phyloP scores from a whole-genome alignment of 2,329 filamentous ascomycete species.

The Calonectria pseudoreteaudii region DNA sequence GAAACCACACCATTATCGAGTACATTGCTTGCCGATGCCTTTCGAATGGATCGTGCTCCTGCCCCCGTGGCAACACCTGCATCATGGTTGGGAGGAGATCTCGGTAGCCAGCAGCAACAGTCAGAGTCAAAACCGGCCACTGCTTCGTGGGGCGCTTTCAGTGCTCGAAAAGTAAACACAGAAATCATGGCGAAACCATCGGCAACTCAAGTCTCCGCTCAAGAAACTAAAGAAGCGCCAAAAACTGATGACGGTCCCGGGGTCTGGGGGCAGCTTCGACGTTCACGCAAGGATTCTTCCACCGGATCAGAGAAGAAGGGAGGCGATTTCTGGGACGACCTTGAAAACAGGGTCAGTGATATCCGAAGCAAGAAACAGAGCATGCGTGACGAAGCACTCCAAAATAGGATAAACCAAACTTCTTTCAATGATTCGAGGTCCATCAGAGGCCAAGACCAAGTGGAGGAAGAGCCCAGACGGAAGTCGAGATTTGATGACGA shows the following conservation, averaged over 20 bases:
- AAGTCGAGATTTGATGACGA: constrained; percentile 48
- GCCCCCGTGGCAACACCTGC: constrained; percentile 40
- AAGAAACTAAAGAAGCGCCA: neutral
- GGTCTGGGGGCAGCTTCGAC: constrained; percentile 43
- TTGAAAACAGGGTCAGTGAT: constrained; percentile 38
- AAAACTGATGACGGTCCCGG: constrained; percentile 4
- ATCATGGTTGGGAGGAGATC: constrained; percentile 38
- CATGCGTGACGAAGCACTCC: neutral
- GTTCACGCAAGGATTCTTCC: constrained; percentile 21
- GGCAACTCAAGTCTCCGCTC: neutral
- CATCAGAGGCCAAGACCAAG: constrained; percentile 11
- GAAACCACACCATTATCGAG: constrained; percentile 37
- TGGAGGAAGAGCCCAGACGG: constrained; percentile 37
- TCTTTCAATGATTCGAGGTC: neutral
- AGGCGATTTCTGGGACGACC: constrained; percentile 38
- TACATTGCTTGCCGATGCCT: constrained; percentile 48
- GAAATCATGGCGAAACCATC: constrained; percentile 25
- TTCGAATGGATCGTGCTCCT: constrained; percentile 45
- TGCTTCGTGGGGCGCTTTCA: constrained; percentile 40
- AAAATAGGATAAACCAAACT: neutral
- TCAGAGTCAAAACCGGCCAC: neutral
- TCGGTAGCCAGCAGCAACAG: neutral
- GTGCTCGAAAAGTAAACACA: constrained; percentile 36
- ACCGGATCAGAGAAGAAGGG: neutral
- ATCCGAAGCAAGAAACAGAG: constrained; percentile 28